These are phyloP conservation scores for Coemansia sp. DNA, from an alignment of 192 early-diverging fungal genomes.

Conservation along the genomic window DNA sequence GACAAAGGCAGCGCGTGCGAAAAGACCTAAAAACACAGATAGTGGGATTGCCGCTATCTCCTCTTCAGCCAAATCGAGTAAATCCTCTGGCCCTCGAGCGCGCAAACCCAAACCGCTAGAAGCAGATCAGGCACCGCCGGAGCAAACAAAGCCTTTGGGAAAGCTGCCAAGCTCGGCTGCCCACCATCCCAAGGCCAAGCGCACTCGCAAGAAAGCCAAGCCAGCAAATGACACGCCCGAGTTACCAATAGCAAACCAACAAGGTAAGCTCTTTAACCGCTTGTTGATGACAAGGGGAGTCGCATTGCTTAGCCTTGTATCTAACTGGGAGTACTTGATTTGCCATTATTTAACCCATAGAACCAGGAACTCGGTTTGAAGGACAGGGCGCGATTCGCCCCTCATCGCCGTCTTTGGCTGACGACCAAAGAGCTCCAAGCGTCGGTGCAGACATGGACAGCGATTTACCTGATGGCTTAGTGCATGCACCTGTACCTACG, in stretches of 20 bases:
- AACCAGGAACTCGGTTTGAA: not conserved
- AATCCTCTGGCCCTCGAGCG: not conserved
- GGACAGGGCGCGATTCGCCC: not conserved
- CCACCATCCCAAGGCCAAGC: conserved; percentile 2
- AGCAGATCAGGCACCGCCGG: not conserved
- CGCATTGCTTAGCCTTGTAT: too few relatives aligned
- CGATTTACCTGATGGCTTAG: not conserved
- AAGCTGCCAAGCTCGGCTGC: not conserved
- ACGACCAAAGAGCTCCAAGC: not conserved
- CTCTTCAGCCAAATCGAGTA: not conserved
- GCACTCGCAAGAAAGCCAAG: conserved; percentile 7
- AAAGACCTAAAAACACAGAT: not conserved
- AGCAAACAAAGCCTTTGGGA: not conserved
- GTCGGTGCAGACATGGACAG: not conserved
- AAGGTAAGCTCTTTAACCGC: not conserved
- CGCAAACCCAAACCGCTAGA: not conserved
- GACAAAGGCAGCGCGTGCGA: not conserved
- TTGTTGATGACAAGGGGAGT: too few relatives aligned
- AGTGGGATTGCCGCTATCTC: not conserved
- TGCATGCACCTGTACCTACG: not conserved
- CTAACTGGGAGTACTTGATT: not conserved
- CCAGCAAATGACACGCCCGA: not conserved
- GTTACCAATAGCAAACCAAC: not conserved
- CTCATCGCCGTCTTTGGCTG: not conserved
- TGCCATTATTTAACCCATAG: not conserved